Percentiles rank a stretch among this genome's conserved stretches.
These are phyloP conservation scores for Closterium sp. DNA, from an alignment of 139 green algal species.

Conservation along the genomic window DNA sequence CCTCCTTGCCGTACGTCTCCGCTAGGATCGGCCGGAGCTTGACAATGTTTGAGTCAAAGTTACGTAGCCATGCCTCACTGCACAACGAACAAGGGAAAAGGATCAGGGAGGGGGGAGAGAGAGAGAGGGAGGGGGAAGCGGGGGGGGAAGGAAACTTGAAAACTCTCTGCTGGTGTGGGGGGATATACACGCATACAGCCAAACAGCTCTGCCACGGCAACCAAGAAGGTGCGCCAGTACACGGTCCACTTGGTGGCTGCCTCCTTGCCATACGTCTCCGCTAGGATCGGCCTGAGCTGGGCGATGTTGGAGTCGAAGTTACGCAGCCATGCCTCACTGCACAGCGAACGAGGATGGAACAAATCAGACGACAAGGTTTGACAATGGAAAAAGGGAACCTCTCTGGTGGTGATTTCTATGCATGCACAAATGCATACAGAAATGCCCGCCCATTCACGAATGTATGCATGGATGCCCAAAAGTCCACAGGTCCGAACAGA, in stretches of 20 bases:
- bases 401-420: slow-evolving; percentile 54
- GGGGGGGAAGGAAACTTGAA: slow-evolving; percentile 15
- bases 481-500: too few relatives aligned
- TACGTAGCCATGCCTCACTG: slow-evolving; percentile 74
- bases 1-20: slow-evolving; percentile 66
- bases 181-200: too few relatives aligned
- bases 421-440: too few relatives aligned
- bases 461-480: too few relatives aligned
- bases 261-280: slow-evolving; percentile 66
- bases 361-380: slow-evolving; percentile 63
- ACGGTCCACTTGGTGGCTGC: slow-evolving; percentile 56
- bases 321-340: slow-evolving; percentile 74
- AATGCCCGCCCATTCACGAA: too few relatives aligned
- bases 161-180: not conserved
- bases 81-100: not conserved
- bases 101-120: not conserved
- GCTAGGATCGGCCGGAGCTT: slow-evolving; percentile 47
- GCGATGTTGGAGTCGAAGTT: slow-evolving; percentile 68
- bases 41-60: slow-evolving; percentile 53
- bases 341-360: not conserved
- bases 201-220: slow-evolving; percentile 90
- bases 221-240: slow-evolving; percentile 85
- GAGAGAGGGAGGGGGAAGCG: slow-evolving; percentile 10
- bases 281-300: slow-evolving; percentile 57
- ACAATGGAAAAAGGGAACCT: slow-evolving; percentile 66